Base-by-base conservation (phyloP, 768 basidiomycete genomes). In the Lactarius hatsudake region DNA sequence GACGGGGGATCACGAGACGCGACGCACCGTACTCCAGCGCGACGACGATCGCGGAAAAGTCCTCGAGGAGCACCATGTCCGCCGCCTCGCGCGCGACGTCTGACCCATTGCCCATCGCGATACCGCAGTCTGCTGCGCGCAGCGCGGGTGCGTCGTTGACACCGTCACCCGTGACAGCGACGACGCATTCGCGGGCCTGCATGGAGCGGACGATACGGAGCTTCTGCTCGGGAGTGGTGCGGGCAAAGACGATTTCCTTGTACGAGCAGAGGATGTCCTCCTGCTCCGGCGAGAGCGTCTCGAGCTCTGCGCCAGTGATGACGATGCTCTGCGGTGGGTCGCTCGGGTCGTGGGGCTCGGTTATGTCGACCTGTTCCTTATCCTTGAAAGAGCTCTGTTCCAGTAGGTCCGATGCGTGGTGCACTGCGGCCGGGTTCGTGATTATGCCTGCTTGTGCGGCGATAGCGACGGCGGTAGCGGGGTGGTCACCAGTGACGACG, bases 101-200 rank as follows among this genome's bases (percentile, higher is more conserved):
- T 15, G 81, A 82, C 2, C 83, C 82, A 28, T 77, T 75, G 12
- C 83, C 86, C 79, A 87, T 84, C 0, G 84, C 86, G 45, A 88
- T 82, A 62, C 87, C 87, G 59, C 86, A 83, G 70, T 90, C 82
- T 1, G 86, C 85, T 34, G 83, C 83, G 66, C 84, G 85, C 62
- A 87, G 76, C 3, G 86, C 82, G 0, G 86, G 83, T 0, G 83
- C 82, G 71, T 87, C 85, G 68, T 87, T 87, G 0, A 86, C 85
- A 34, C 87, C 87, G 72, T 89, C 87, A 3, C 88, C 87, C 5
- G 87, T 88, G 65, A 87, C 86, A 1, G 84, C 86, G 6, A 87
- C 86, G 1, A 84, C 80, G 69, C 81, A 81, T 2, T 80, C 82
- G 3, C 81, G 75, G 10, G 74, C 75, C 73, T 88, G 84, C 69